phyloP scores from a whole-genome alignment of 495 filamentous ascomycete genomes.

The Aspergillus heteromorphus region DNA sequence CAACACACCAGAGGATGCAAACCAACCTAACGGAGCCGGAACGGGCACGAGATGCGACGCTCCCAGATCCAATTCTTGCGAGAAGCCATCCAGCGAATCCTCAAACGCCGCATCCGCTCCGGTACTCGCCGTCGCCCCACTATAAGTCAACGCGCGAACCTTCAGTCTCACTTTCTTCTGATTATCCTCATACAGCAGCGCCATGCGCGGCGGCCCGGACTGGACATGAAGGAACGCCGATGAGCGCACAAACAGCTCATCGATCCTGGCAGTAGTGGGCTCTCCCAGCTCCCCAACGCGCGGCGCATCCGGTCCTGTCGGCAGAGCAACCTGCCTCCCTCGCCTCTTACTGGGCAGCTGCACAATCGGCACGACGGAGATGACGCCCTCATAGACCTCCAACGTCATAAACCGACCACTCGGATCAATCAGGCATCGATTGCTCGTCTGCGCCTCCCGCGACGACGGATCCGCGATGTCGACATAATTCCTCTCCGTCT shows the following conservation, averaged over 20 bases:
- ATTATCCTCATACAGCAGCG: slow-evolving; percentile 75
- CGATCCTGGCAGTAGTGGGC: slow-evolving; percentile 67
- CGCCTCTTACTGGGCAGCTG: slow-evolving; percentile 56
- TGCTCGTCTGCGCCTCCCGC: slow-evolving; percentile 68
- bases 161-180: slow-evolving; percentile 58
- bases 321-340: slow-evolving; percentile 20
- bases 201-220: slow-evolving; percentile 66
- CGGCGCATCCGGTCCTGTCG: slow-evolving; percentile 26
- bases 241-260: slow-evolving; percentile 81
- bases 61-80: slow-evolving; percentile 63
- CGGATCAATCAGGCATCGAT: slow-evolving; percentile 78
- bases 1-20: background rate
- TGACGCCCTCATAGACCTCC: slow-evolving; percentile 82
- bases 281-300: slow-evolving; percentile 58
- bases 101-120: slow-evolving; percentile 47
- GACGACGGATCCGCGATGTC: slow-evolving; percentile 75
- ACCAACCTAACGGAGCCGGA: slow-evolving; percentile 52
- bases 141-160: slow-evolving; percentile 51
- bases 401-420: slow-evolving; percentile 74
- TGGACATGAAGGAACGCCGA: slow-evolving; percentile 75
- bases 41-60: slow-evolving; percentile 83
- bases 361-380: slow-evolving; percentile 68
- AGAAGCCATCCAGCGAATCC: slow-evolving; percentile 37
- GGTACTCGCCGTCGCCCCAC: slow-evolving; percentile 38
- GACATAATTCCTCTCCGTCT: slow-evolving; percentile 63